These are phyloP conservation scores for Triangularia setosa DNA, from an alignment of 2,329 filamentous ascomycete genomes.

Conservation along the genomic window DNA sequence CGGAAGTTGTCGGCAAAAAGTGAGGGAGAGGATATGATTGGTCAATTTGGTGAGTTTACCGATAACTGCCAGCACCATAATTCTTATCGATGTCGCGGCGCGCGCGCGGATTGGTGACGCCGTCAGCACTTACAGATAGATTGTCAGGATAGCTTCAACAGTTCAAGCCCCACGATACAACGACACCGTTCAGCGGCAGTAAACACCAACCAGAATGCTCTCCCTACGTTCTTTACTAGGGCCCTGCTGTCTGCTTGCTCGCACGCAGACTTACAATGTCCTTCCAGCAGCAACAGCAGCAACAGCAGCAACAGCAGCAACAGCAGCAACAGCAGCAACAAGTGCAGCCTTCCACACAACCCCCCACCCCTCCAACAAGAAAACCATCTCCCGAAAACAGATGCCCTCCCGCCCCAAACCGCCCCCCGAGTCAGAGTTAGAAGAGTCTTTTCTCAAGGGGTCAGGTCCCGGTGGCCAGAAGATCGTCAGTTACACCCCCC, in stretches of 20 bases:
- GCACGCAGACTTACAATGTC: not conserved
- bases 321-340: too few species aligned
- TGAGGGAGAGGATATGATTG: not conserved
- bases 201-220: not conserved
- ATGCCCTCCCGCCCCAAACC: constrained; percentile 72
- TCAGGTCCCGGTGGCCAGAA: constrained; percentile 93
- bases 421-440: constrained; percentile 73
- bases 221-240: constrained; percentile 3
- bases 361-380: constrained; percentile 42
- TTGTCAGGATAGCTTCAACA: not conserved
- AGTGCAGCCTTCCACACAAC: constrained; percentile 31
- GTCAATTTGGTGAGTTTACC: not conserved
- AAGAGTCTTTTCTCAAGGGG: constrained; percentile 84
- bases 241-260: not conserved
- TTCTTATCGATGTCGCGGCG: not conserved
- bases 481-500: constrained; percentile 55
- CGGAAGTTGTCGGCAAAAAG: not conserved
- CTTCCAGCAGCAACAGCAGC: not conserved
- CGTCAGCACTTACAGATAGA: not conserved
- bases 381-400: constrained; percentile 30
- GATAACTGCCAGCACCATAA: not conserved
- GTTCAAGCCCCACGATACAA: not conserved
- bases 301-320: not conserved
- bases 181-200: too few species aligned
- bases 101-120: not conserved